These are phyloP conservation scores for Calonectria crousiana DNA, from an alignment of 2,329 filamentous ascomycete genomes.

Conservation along the genomic window DNA sequence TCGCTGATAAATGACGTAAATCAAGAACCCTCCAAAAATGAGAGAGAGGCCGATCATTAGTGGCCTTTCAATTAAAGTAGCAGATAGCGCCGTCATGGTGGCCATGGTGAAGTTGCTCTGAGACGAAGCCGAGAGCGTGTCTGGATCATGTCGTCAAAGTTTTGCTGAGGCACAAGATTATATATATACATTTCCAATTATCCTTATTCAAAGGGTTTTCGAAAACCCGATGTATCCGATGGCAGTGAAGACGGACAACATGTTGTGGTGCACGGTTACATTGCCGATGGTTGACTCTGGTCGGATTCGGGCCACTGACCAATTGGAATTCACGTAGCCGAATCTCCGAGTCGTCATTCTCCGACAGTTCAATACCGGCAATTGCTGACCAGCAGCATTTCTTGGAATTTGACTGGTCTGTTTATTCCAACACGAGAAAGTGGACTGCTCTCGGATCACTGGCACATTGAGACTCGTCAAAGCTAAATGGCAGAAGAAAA, in stretches of 20 bases:
- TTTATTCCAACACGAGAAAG: background rate
- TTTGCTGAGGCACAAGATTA: background rate
- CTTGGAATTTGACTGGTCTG: background rate
- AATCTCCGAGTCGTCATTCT: background rate
- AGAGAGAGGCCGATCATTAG: background rate
- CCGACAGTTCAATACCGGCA: background rate
- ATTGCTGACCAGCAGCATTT: background rate
- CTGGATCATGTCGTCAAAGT: background rate
- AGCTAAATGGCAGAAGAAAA: background rate
- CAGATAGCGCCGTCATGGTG: background rate
- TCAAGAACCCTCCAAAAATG: background rate
- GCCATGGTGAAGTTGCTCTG: background rate
- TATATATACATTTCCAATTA: background rate
- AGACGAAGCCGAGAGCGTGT: background rate
- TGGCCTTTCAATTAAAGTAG: background rate
- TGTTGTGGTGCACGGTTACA: background rate
- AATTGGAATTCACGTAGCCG: conserved; percentile 19
- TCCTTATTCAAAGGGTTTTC: background rate
- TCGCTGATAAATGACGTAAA: conserved; percentile 25
- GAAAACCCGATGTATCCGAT: conserved; percentile 13
- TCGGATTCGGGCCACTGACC: background rate
- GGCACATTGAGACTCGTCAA: background rate
- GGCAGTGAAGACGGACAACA: background rate
- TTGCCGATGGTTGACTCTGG: background rate
- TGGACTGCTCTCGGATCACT: background rate